Evolutionary conservation across 495 filamentous ascomycete species (phyloP), one percentile per base, ranked within the genome.

Genomic region (Penicillium bovifimosum): DNA sequence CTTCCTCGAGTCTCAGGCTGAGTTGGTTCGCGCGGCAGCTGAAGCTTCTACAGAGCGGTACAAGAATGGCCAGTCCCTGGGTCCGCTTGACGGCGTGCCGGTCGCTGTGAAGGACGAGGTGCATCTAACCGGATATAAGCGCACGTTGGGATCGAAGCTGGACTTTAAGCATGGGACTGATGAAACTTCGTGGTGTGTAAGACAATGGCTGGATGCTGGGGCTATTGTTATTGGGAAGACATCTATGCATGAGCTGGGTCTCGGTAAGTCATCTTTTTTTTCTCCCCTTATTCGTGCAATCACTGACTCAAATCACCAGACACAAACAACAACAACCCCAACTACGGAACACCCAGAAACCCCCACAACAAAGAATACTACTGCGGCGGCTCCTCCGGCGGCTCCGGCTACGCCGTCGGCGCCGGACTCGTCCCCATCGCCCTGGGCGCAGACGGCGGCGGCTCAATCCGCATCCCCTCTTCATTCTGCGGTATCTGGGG

Each of bases 231-330:
- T 96, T 46, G 92, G 90, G 10, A 96, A 95, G 70, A 78, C 83
- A 26, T 91, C 82, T 35, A 96, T 96, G 92, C 91, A 96, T 68
- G 91, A 97, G 70, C 66, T 95, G 6, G 92, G 92, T 4, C 70
- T 87, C 28, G 83, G 82, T 83, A 61, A 59, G 74, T 67, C 20
- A 2, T 2, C 4, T 24, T 4, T 24, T 24, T 24, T 24, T 24
- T 24, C 4, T 27, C 5, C 24, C 8, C 9, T 14, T 39, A 4
- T 17, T 6, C 28, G 11, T 5, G 14, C 28, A 34, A 11, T 48
- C 33, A n/a, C 44, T 56, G 24, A 54, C n/a, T n/a, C 24, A 17
- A 2, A 46, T 29, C 7, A 24, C 43, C 62, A 80, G 89, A 92
- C 57, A 90, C 85, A 8, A 89, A 82, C 20, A 90, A 91, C 67